phyloP scores from a whole-genome alignment of 1,139 yeast species.

The Saccharomyces hybrid region DNA sequence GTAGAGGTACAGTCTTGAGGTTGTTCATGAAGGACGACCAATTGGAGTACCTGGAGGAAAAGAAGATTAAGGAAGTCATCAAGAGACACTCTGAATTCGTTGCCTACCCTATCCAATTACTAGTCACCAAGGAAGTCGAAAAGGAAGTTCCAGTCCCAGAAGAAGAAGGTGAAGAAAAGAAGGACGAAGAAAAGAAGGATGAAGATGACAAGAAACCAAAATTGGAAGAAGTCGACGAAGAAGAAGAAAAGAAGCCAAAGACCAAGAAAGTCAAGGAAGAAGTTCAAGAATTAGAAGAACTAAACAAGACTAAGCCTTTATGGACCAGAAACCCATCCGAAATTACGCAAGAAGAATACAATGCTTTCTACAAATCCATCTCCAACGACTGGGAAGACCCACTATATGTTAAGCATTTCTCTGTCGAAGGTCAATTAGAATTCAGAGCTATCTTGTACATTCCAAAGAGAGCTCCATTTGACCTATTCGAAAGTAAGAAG shows the following conservation, averaged over 20 bases:
- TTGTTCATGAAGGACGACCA: too few species aligned
- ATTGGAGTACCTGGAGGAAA: too few species aligned
- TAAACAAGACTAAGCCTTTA: slow-evolving; percentile 97
- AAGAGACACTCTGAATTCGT: too few species aligned
- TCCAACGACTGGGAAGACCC: slow-evolving; percentile 99
- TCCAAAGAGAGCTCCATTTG: slow-evolving; percentile 99
- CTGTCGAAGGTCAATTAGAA: slow-evolving; percentile 99
- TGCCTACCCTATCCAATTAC: too few species aligned
- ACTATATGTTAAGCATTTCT: slow-evolving; percentile 98
- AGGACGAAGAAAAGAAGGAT: too few species aligned
- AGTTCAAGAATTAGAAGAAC: slow-evolving; percentile 89
- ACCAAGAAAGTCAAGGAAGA: slow-evolving; percentile 80
- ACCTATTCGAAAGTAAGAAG: slow-evolving; percentile 94
- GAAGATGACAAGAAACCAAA: too few species aligned
- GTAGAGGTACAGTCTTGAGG: too few species aligned
- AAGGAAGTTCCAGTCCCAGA: too few species aligned
- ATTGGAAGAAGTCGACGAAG: not conserved
- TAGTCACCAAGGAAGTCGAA: too few species aligned
- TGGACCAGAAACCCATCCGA: slow-evolving; percentile 99
- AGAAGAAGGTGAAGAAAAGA: too few species aligned
- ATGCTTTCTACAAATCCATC: slow-evolving; percentile 98
- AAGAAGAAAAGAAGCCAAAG: slow-evolving; percentile 32
- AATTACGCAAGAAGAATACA: slow-evolving; percentile 64
- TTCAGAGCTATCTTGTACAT: slow-evolving; percentile 95
- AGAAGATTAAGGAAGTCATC: too few species aligned